These are phyloP conservation scores for Haematococcus lacustris DNA, from an alignment of 139 green algal genomes.

Conservation along the genomic window DNA sequence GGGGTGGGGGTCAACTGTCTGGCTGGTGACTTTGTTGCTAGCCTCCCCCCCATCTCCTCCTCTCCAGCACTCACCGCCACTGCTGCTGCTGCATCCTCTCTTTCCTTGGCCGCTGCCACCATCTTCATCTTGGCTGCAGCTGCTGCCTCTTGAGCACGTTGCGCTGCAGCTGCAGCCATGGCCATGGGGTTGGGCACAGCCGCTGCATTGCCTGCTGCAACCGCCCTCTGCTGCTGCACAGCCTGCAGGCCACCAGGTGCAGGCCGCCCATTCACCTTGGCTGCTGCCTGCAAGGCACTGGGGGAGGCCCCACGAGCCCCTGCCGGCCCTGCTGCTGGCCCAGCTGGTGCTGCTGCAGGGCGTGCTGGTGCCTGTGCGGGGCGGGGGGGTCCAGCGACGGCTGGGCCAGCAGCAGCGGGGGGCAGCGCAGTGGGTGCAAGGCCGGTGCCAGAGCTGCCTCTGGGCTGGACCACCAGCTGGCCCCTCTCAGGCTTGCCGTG, in stretches of 20 bases:
- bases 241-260: too few species aligned
- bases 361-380: not conserved
- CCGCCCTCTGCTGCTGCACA: constrained; percentile 2
- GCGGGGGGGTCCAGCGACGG: not conserved
- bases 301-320: too few species aligned
- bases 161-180: not conserved
- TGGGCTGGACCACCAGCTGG: constrained; percentile 36
- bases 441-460: too few species aligned
- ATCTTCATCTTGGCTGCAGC: constrained; percentile 13
- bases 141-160: constrained; percentile 20
- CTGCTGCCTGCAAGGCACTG: too few species aligned
- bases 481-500: constrained; percentile 40
- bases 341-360: not conserved
- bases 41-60: too few species aligned
- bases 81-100: constrained; percentile 11
- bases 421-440: too few species aligned
- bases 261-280: too few species aligned
- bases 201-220: not conserved
- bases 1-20: too few species aligned
- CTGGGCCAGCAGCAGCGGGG: too few species aligned
- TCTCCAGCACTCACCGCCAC: too few species aligned
- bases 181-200: not conserved
- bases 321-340: not conserved
- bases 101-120: constrained; percentile 16
- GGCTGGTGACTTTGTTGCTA: too few species aligned